These are phyloP conservation scores for Asterophora parasitica DNA, from an alignment of 768 basidiomycete genomes.

Conservation along the genomic window DNA sequence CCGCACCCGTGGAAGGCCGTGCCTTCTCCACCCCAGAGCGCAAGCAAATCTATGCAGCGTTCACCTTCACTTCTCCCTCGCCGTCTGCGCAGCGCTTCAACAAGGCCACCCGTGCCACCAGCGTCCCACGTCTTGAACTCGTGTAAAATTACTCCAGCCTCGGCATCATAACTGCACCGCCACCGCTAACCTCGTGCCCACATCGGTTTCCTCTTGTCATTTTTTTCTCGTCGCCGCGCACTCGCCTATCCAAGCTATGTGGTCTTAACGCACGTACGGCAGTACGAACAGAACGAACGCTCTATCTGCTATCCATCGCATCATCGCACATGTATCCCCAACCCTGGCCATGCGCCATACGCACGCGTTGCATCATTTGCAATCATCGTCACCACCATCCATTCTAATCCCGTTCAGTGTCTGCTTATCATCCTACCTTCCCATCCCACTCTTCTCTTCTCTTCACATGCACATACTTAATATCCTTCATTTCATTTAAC, in stretches of 20 bases:
- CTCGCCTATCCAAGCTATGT: background rate
- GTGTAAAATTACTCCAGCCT: slow-evolving; percentile 13
- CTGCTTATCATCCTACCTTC: background rate
- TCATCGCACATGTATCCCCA: slow-evolving; percentile 6
- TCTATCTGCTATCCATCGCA: slow-evolving; percentile 13
- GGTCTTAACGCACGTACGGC: slow-evolving; percentile 9
- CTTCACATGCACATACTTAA: slow-evolving; percentile 9
- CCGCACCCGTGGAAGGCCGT: slow-evolving; percentile 26
- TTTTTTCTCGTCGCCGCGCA: background rate
- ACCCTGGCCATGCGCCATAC: slow-evolving; percentile 12
- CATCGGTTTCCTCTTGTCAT: background rate
- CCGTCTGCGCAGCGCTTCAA: slow-evolving; percentile 52
- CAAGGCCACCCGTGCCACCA: slow-evolving; percentile 33
- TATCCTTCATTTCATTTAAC: slow-evolving; percentile 2
- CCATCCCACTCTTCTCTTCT: slow-evolving; percentile 2
- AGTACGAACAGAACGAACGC: background rate
- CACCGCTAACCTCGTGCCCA: background rate
- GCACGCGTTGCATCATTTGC: background rate
- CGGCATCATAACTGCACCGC: background rate
- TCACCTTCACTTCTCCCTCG: slow-evolving; percentile 76
- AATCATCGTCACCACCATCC: slow-evolving; percentile 8
- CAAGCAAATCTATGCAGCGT: slow-evolving; percentile 65
- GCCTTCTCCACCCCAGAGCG: slow-evolving; percentile 73
- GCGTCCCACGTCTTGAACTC: slow-evolving; percentile 24
- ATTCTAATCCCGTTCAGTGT: background rate